Evolutionary conservation across 805 yeast species (phyloP).

Genomic region (Saturnispora dispora): DNA sequence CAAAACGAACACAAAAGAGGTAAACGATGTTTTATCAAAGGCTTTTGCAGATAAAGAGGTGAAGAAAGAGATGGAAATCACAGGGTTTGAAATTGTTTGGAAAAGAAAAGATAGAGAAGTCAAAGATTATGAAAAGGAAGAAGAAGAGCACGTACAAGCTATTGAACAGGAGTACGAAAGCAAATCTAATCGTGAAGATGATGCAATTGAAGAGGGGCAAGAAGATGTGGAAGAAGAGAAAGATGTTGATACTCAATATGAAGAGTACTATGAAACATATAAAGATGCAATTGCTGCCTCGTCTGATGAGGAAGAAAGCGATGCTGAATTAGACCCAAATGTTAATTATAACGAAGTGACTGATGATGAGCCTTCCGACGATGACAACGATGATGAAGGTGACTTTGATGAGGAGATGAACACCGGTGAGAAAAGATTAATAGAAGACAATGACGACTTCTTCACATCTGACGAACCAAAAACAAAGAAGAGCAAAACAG

Average conservation of each 20-base stretch:
- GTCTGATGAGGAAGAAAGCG: slow-evolving; percentile 37
- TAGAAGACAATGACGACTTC: slow-evolving; percentile 32
- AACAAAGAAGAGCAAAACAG: slow-evolving; percentile 22
- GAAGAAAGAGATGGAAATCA: slow-evolving; percentile 19
- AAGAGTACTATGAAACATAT: slow-evolving; percentile 19
- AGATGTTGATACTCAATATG: slow-evolving; percentile 10
- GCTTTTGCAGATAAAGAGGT: slow-evolving; percentile 37
- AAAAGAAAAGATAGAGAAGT: slow-evolving; percentile 9
- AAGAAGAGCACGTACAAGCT: slow-evolving; percentile 1
- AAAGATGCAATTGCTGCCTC: slow-evolving; percentile 33
- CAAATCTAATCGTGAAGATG: slow-evolving; percentile 13
- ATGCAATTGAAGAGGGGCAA: slow-evolving; percentile 12
- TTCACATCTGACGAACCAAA: slow-evolving; percentile 24
- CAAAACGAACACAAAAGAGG: slow-evolving; percentile 30
- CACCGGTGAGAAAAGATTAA: slow-evolving; percentile 4
- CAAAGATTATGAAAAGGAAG: slow-evolving; percentile 16
- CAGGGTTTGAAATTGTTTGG: slow-evolving; percentile 8
- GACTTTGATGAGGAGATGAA: slow-evolving; percentile 8
- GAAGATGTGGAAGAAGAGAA: slow-evolving; percentile 13
- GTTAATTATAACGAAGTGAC: slow-evolving; percentile 52
- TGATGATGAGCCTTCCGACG: slow-evolving; percentile 50
- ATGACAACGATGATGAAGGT: slow-evolving; percentile 2
- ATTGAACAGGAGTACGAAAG: slow-evolving; percentile 12
- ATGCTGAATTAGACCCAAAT: slow-evolving; percentile 26
- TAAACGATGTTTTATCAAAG: slow-evolving; percentile 40